Conservation (phyloP, 2,329 filamentous ascomycete genomes). For the Chrysoporthe puriensis region DNA sequence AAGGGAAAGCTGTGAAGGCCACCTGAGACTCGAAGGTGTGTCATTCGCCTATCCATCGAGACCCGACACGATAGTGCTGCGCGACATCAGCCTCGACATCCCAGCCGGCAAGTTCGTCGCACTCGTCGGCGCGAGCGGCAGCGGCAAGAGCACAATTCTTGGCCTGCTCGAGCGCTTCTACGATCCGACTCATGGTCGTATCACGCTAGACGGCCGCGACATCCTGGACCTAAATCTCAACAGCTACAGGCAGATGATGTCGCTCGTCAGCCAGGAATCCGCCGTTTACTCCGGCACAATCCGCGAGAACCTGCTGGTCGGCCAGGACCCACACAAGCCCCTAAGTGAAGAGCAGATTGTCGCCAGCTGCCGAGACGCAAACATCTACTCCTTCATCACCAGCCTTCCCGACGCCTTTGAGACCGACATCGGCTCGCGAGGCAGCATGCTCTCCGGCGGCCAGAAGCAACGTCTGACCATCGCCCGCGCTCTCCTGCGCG, state of each 20-base stretch:
- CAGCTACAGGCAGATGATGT: not conserved
- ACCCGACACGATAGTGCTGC: not conserved
- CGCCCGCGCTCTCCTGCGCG: slow-evolving; percentile 75
- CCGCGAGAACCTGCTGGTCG: not conserved
- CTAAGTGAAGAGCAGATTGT: not conserved
- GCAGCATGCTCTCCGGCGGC: slow-evolving; percentile 88
- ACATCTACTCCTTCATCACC: not conserved
- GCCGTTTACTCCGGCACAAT: not conserved
- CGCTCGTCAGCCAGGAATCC: not conserved
- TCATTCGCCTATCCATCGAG: not conserved
- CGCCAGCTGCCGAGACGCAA: not conserved
- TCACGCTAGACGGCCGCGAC: not conserved
- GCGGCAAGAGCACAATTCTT: slow-evolving; percentile 92
- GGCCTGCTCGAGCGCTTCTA: slow-evolving; percentile 97
- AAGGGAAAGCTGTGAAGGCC: too few relatives aligned
- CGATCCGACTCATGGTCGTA: slow-evolving; percentile 66
- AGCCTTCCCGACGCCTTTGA: slow-evolving; percentile 84
- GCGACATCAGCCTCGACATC: not conserved
- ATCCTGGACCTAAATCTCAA: not conserved
- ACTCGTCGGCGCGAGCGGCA: slow-evolving; percentile 90
- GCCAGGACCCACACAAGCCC: not conserved
- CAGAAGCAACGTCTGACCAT: slow-evolving; percentile 98
- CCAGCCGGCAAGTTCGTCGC: not conserved
- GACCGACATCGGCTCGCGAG: slow-evolving; percentile 92
- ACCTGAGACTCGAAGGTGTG: not conserved